Conservation (phyloP, 169 alveolate genomes). For the Haemoproteus tartakovskyi region DNA sequence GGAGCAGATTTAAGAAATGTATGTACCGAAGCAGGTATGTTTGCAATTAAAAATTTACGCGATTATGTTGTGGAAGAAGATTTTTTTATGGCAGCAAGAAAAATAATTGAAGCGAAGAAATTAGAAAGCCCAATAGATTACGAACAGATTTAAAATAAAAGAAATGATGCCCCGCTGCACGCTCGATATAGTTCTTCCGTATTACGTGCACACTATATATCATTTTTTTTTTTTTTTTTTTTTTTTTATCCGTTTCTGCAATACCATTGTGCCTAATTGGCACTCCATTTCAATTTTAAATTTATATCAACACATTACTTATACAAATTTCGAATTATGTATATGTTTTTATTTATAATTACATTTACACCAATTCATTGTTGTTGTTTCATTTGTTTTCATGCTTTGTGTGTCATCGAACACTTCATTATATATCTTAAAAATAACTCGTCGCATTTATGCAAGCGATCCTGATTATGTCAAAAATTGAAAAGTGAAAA, state of each 20-base stretch:
- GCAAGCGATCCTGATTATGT: no score
- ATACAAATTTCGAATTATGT: no score
- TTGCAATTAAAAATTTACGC: constrained; percentile 97
- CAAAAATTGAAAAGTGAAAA: no score
- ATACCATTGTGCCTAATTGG: neutral
- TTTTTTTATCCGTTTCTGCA: neutral
- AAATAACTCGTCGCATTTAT: no score
- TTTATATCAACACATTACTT: no score
- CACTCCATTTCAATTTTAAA: no score
- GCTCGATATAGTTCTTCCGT: constrained; percentile 2
- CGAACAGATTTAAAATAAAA: constrained; percentile 75
- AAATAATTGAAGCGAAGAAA: constrained; percentile 93
- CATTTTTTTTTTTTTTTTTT: constrained; percentile 2
- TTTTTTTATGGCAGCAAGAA: constrained; percentile 96
- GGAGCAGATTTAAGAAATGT: constrained; percentile 99
- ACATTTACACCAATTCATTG: no score
- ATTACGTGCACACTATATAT: constrained; percentile 14
- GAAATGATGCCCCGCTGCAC: no score
- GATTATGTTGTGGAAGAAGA: constrained; percentile 98
- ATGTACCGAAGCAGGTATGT: constrained; percentile 97
- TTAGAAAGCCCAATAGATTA: constrained; percentile 95
- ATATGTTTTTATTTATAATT: no score
- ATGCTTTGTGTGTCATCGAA: no score
- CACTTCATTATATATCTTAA: no score
- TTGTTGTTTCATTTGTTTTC: no score